Percentiles rank a stretch among this genome's conserved stretches.
phyloP scores from a whole-genome alignment of 331 rosid genomes.

The Malus hybrid region DNA sequence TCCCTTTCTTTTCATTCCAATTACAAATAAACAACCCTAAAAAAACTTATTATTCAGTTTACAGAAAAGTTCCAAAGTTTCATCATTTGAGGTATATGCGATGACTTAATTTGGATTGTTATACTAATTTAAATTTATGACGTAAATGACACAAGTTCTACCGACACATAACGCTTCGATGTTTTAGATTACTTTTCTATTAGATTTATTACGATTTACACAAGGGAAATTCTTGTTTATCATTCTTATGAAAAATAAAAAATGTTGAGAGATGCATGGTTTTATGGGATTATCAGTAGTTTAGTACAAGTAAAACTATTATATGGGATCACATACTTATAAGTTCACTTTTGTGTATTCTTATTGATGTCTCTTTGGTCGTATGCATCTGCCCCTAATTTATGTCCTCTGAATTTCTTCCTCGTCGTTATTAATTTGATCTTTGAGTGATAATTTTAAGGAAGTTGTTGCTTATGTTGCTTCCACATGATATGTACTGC shows the following conservation, averaged over 20 bases:
- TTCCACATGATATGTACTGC: conserved; percentile 11
- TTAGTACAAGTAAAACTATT: not conserved
- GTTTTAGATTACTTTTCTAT: not conserved
- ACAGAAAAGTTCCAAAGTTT: too few relatives aligned
- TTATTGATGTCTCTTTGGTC: not conserved
- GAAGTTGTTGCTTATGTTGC: not conserved
- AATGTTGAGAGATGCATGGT: not conserved
- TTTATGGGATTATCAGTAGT: too few relatives aligned
- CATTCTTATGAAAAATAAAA: too few relatives aligned
- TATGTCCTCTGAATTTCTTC: not conserved
- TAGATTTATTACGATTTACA: too few relatives aligned
- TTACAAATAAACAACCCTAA: too few relatives aligned
- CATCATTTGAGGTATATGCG: too few relatives aligned
- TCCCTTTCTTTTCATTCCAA: too few relatives aligned
- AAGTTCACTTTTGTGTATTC: not conserved
- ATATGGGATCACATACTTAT: not conserved
- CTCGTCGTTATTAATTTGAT: not conserved
- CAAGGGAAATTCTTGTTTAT: too few relatives aligned
- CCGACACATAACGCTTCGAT: not conserved
- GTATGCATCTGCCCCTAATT: not conserved
- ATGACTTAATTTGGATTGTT: not conserved
- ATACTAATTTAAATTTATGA: not conserved
- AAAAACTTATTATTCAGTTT: too few relatives aligned
- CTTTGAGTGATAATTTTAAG: not conserved
- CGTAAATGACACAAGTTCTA: not conserved